Percentiles rank a stretch among this genome's conserved stretches.
Evolutionary conservation across 805 yeast genomes (phyloP).

Genomic region (Metschnikowia anglica): DNA sequence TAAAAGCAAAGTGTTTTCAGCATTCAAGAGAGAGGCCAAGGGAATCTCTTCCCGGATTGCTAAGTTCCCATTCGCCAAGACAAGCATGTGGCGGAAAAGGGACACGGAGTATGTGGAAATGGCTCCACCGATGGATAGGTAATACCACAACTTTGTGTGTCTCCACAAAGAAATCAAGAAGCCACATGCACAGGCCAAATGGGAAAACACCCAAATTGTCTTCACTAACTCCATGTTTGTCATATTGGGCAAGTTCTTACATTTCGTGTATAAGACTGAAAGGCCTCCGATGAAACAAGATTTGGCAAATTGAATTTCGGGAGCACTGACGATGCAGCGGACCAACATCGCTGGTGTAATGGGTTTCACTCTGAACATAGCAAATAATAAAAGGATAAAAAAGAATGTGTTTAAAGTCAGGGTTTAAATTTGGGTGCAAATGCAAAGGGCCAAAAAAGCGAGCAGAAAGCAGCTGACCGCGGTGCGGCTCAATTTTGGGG

Average conservation of each 20-base stretch:
- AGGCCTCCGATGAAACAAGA: constrained; percentile 1
- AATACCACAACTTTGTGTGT: constrained; percentile 9
- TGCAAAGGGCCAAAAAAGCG: background rate
- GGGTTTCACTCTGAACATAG: constrained; percentile 18
- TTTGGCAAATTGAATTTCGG: constrained; percentile 11
- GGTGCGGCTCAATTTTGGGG: background rate
- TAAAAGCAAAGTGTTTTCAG: constrained; percentile 32
- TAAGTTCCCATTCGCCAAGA: constrained; percentile 8
- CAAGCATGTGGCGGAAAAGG: constrained; percentile 13
- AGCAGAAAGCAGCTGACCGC: background rate
- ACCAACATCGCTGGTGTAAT: constrained; percentile 17
- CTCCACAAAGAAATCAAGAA: constrained; percentile 10
- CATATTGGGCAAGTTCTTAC: constrained; percentile 10
- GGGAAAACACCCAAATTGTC: constrained; percentile 15
- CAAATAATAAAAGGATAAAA: constrained; percentile 1
- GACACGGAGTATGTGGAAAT: constrained; percentile 17
- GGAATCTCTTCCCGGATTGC: constrained; percentile 17
- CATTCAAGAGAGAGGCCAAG: constrained; percentile 23
- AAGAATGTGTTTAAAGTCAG: background rate
- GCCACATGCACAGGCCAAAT: constrained; percentile 15
- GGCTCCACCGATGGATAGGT: constrained; percentile 16
- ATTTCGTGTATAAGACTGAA: background rate
- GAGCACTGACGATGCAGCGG: constrained; percentile 11
- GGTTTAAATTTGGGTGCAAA: constrained; percentile 8
- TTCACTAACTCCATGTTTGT: constrained; percentile 13